These are phyloP conservation scores for Exserohilum turcica DNA, from an alignment of 2,329 filamentous ascomycete genomes.

Conservation along the genomic window DNA sequence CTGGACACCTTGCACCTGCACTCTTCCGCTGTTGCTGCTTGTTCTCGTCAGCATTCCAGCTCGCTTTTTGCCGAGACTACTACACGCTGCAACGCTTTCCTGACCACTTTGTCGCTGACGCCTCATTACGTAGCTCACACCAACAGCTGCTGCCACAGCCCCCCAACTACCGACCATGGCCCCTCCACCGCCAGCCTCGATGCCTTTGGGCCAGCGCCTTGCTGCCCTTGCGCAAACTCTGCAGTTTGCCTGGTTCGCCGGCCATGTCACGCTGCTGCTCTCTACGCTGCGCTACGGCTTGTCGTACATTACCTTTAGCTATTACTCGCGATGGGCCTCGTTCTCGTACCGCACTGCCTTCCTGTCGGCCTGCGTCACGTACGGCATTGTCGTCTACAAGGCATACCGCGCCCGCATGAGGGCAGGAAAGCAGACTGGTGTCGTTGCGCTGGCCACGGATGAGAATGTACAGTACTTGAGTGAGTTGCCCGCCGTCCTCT, in stretches of 20 bases:
- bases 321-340: conserved; percentile 73
- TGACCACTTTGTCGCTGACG: conserved; percentile 33
- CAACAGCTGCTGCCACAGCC: conserved; percentile 27
- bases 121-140: conserved; percentile 32
- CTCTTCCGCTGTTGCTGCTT: conserved; percentile 13
- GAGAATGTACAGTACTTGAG: conserved; percentile 98
- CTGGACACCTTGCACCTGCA: conserved; percentile 44
- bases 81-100: conserved; percentile 16
- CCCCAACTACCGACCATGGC: conserved; percentile 60
- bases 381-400: conserved; percentile 99
- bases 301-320: conserved; percentile 89
- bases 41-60: conserved; percentile 16
- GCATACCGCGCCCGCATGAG: conserved; percentile 85
- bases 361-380: conserved; percentile 84
- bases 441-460: conserved; percentile 73
- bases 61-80: conserved; percentile 15
- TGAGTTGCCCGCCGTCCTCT: conserved; percentile 56
- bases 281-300: conserved; percentile 81
- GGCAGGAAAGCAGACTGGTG: conserved; percentile 68
- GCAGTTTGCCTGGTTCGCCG: conserved; percentile 76
- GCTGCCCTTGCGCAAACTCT: conserved; percentile 82
- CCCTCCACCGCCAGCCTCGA: conserved; percentile 71
- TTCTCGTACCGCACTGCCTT: conserved; percentile 92
- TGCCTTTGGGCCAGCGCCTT: conserved; percentile 76
- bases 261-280: conserved; percentile 84